Evolutionary conservation across 805 yeast species (phyloP).

Genomic region (Saccharomycopsis selenospora): DNA sequence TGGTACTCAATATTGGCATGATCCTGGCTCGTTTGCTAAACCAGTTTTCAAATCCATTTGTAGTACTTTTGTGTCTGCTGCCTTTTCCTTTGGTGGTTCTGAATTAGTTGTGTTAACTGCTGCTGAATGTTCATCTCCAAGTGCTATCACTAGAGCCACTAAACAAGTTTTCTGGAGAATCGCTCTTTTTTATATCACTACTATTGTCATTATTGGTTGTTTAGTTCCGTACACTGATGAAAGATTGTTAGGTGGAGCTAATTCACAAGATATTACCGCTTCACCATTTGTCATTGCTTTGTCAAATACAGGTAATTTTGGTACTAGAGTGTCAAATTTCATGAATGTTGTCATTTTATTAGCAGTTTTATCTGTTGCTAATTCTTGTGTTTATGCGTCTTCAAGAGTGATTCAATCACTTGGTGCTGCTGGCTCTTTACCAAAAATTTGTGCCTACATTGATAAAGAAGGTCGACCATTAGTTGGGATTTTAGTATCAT

Average conservation of each 20-base stretch:
- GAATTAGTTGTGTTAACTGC: conserved; percentile 54
- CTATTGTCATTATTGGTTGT: conserved; percentile 42
- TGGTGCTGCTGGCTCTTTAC: conserved; percentile 54
- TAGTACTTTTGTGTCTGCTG: conserved; percentile 46
- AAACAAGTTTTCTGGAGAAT: conserved; percentile 52
- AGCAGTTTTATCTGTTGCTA: conserved; percentile 50
- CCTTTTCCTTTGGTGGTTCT: conserved; percentile 55
- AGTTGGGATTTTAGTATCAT: conserved; percentile 44
- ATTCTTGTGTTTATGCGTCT: conserved; percentile 46
- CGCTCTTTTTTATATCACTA: conserved; percentile 40
- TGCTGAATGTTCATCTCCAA: conserved; percentile 45
- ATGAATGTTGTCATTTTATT: conserved; percentile 58
- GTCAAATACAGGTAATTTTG: conserved; percentile 42
- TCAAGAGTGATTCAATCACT: conserved; percentile 47
- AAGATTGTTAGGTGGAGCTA: conserved; percentile 35
- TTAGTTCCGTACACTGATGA: conserved; percentile 45
- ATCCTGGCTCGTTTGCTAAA: conserved; percentile 36
- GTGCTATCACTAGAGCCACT: conserved; percentile 50
- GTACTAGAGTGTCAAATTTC: conserved; percentile 40
- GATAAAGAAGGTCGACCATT: conserved; percentile 56
- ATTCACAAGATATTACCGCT: conserved; percentile 38
- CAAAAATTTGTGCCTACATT: conserved; percentile 42
- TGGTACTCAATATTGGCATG: conserved; percentile 39
- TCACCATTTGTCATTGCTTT: conserved; percentile 66
- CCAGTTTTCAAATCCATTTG: conserved; percentile 50